These are phyloP conservation scores for Xylaria sp. DNA, from an alignment of 2,329 filamentous ascomycete genomes.

Conservation along the genomic window DNA sequence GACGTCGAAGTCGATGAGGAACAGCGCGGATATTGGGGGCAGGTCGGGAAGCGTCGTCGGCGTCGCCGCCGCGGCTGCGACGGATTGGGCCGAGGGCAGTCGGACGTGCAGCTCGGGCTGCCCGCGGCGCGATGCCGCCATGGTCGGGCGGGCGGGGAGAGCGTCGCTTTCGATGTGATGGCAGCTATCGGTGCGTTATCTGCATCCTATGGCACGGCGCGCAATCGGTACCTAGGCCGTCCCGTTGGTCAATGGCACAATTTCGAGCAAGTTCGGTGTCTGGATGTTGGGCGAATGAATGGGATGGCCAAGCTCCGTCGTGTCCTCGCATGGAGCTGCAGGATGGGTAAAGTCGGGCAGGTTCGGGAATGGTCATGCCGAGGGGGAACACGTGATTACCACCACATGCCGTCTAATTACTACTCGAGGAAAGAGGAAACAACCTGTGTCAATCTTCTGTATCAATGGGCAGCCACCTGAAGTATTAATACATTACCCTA, in stretches of 20 bases:
- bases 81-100: conserved; percentile 32
- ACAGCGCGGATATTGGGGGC: conserved; percentile 74
- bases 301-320: not conserved
- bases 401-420: too few species aligned
- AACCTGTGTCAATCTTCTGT: too few species aligned
- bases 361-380: not conserved
- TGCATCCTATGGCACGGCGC: conserved; percentile 3
- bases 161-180: not conserved
- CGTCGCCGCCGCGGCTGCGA: conserved; percentile 38
- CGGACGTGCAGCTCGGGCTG: conserved; percentile 40
- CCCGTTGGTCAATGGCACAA: not conserved
- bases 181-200: not conserved
- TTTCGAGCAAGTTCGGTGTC: not conserved
- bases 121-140: conserved; percentile 40
- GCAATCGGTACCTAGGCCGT: conserved; percentile 3
- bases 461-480: too few species aligned
- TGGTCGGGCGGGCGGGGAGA: conserved; percentile 11
- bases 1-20: conserved; percentile 89
- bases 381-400: conserved; percentile 12
- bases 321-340: not conserved
- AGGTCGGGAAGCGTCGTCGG: conserved; percentile 46
- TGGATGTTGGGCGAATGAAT: not conserved
- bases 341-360: not conserved
- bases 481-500: too few species aligned
- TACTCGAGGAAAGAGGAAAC: too few species aligned